Conservation (phyloP, 257 asterid species). For the Nemophila menziesii region DNA sequence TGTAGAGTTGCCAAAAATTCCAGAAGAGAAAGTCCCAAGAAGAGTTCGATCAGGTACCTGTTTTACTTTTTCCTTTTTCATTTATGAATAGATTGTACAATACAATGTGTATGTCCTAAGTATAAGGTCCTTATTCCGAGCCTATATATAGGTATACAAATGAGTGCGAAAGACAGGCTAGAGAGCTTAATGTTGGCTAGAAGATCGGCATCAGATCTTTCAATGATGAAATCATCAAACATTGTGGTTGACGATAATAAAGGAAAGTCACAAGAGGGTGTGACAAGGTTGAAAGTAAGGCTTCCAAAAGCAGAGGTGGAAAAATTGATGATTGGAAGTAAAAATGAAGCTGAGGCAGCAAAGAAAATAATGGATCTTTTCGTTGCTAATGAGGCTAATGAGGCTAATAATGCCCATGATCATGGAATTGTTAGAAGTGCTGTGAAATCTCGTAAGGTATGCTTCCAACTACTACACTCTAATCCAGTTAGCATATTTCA, state of each 20-base stretch:
- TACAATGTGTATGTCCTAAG: no score
- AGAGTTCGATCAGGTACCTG: conserved; percentile 83
- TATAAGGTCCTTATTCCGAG: no score
- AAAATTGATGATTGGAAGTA: conserved; percentile 62
- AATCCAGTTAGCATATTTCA: no score
- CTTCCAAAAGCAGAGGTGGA: conserved; percentile 69
- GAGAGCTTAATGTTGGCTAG: conserved; percentile 83
- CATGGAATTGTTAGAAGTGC: conserved; percentile 21
- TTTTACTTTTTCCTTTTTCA: no score
- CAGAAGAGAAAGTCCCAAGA: conserved; percentile 39
- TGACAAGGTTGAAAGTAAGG: conserved; percentile 54
- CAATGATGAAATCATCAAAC: conserved; percentile 41
- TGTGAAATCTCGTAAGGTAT: conserved; percentile 53
- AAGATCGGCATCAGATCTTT: conserved; percentile 64
- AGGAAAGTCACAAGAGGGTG: conserved; percentile 8
- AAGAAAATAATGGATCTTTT: conserved; percentile 50
- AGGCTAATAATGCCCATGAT: not conserved
- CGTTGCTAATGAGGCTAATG: conserved; percentile 14
- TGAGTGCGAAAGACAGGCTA: conserved; percentile 90
- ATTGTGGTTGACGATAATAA: conserved; percentile 11
- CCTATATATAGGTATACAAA: no score
- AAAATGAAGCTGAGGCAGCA: conserved; percentile 46
- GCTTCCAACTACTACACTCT: conserved; percentile 3
- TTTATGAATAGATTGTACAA: no score
- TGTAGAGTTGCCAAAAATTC: conserved; percentile 55